phyloP scores from a whole-genome alignment of 768 basidiomycete genomes.

The Kwoniella pini region DNA sequence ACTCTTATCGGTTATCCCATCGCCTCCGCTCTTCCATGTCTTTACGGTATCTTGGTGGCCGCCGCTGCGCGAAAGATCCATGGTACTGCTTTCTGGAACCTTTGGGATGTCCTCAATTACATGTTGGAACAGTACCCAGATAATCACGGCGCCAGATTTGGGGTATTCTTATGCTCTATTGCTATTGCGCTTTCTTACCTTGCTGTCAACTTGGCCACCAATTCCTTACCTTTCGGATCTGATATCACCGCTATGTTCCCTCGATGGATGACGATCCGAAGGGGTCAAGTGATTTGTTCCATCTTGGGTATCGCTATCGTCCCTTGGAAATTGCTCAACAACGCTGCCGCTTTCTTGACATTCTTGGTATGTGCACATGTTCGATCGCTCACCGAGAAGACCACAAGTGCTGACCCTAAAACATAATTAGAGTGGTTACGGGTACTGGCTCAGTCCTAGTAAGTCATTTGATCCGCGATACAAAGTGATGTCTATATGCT shows the following conservation, averaged over 20 bases:
- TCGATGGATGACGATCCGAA: constrained; percentile 39
- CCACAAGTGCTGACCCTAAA: too few species aligned
- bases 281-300: constrained; percentile 36
- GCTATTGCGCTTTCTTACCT: constrained; percentile 27
- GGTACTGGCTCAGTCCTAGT: constrained; percentile 61
- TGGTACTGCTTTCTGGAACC: constrained; percentile 74
- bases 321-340: constrained; percentile 39
- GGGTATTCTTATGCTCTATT: constrained; percentile 28
- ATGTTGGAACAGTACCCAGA: constrained; percentile 69
- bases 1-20: constrained; percentile 67
- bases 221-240: constrained; percentile 38
- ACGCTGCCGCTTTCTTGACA: constrained; percentile 9
- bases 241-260: constrained; percentile 40
- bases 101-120: constrained; percentile 67
- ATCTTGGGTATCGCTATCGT: constrained; percentile 27
- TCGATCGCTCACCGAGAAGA: neutral
- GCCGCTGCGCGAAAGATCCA: constrained; percentile 74
- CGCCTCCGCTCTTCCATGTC: constrained; percentile 70
- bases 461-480: constrained; percentile 53
- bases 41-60: constrained; percentile 76
- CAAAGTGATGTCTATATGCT: neutral
- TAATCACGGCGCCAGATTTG: constrained; percentile 31
- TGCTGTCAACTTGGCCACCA: constrained; percentile 33
- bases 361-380: neutral
- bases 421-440: constrained; percentile 19